Conservation (phyloP, 305 asterid genomes). For the Fraxinus xanthoxyloides region DNA sequence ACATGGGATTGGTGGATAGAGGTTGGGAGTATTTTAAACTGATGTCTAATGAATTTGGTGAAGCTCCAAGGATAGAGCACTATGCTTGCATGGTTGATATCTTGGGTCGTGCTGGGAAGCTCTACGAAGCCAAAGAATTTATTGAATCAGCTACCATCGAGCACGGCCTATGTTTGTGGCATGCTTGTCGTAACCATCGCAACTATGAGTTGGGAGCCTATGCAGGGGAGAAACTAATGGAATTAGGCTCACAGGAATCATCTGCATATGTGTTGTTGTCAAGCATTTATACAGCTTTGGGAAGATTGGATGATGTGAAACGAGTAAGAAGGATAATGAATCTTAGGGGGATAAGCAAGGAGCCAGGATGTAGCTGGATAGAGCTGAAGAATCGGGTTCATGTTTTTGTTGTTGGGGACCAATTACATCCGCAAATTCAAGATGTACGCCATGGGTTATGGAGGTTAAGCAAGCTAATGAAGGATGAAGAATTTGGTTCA, state of each 20-base stretch:
- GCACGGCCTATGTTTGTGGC: constrained; percentile 76
- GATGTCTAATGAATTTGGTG: constrained; percentile 54
- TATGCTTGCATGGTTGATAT: constrained; percentile 93
- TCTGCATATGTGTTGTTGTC: constrained; percentile 82
- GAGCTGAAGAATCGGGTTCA: constrained; percentile 78
- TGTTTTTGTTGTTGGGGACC: constrained; percentile 79
- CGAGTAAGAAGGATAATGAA: constrained; percentile 70
- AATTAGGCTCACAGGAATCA: constrained; percentile 72
- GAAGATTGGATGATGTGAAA: constrained; percentile 58
- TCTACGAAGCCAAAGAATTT: constrained; percentile 66
- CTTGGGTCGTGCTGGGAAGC: constrained; percentile 85
- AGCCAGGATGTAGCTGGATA: constrained; percentile 96
- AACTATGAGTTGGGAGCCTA: constrained; percentile 80
- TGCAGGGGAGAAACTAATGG: constrained; percentile 81
- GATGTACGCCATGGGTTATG: constrained; percentile 45
- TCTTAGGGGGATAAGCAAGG: constrained; percentile 64
- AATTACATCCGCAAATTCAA: constrained; percentile 61
- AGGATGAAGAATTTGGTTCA: constrained; percentile 35
- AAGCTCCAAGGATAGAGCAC: constrained; percentile 65
- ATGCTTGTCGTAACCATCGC: constrained; percentile 70
- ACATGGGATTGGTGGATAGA: constrained; percentile 70
- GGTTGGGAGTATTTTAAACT: constrained; percentile 57
- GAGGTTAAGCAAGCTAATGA: constrained; percentile 54
- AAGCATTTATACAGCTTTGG: constrained; percentile 74
- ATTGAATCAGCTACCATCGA: constrained; percentile 59